These are phyloP conservation scores for Nematocida ausubeli DNA, from an alignment of 371 early-diverging fungal genomes.

Conservation along the genomic window DNA sequence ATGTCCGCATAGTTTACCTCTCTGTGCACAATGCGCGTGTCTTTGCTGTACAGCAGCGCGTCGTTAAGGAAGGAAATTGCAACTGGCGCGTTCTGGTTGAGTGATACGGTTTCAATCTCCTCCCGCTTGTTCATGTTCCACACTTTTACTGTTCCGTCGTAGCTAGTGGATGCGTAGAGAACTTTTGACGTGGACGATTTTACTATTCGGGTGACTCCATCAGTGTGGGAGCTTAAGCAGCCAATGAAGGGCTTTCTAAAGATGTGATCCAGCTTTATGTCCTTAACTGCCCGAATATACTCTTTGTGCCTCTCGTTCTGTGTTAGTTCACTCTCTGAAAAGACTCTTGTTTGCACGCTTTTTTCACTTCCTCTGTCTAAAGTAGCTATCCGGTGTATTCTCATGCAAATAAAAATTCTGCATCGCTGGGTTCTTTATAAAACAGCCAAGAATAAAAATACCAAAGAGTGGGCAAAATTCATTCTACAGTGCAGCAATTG, in stretches of 20 bases:
- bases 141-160: conserved; percentile 35
- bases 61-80: conserved; percentile 22
- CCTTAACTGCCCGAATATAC: conserved; percentile 87
- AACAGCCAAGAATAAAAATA: too few relatives aligned
- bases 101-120: conserved; percentile 1
- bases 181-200: not conserved
- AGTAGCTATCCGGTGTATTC: conserved; percentile 8
- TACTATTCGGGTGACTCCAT: conserved; percentile 84
- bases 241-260: conserved; percentile 94
- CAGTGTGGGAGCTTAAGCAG: conserved; percentile 80
- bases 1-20: not conserved
- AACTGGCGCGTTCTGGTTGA: not conserved
- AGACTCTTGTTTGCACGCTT: not conserved
- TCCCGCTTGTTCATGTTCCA: conserved; percentile 20
- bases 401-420: conserved; percentile 33
- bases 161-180: conserved; percentile 27
- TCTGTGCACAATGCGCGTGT: conserved; percentile 11
- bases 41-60: conserved; percentile 39
- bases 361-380: conserved; percentile 26
- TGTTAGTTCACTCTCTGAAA: conserved; percentile 19
- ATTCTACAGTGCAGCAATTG: too few relatives aligned
- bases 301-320: conserved; percentile 72
- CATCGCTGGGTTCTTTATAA: not conserved
- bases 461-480: too few relatives aligned
- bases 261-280: conserved; percentile 86